Evolutionary conservation across 495 filamentous ascomycete species (phyloP).

Genomic region (Hypoxylon crocopeplum): DNA sequence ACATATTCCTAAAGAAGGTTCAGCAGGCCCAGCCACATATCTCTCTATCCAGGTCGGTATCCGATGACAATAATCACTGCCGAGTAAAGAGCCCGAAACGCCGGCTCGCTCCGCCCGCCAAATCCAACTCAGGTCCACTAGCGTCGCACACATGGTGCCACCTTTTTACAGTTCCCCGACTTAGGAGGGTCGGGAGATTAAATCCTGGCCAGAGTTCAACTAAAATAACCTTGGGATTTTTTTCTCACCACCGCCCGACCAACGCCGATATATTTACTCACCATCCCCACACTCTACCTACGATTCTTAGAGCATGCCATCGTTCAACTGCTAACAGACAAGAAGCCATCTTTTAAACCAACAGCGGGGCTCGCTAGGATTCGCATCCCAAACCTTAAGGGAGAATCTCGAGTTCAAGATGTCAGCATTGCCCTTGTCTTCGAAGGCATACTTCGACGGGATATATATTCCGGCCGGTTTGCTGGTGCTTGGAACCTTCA

Average conservation of each 20-base stretch:
- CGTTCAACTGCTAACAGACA: slow-evolving; percentile 9
- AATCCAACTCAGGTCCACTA: not conserved
- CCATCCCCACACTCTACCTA: not conserved
- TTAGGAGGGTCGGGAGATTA: slow-evolving; percentile 13
- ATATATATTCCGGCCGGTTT: slow-evolving; percentile 88
- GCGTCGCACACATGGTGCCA: slow-evolving; percentile 16
- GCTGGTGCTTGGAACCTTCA: slow-evolving; percentile 73
- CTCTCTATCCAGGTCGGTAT: no score
- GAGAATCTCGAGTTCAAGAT: slow-evolving; percentile 18
- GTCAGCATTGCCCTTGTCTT: slow-evolving; percentile 30
- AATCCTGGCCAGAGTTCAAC: not conserved
- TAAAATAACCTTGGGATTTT: slow-evolving; percentile 4
- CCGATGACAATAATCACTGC: no score
- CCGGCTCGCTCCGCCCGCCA: slow-evolving; percentile 22
- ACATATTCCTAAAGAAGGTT: no score
- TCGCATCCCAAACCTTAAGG: slow-evolving; percentile 4
- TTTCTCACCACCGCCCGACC: not conserved
- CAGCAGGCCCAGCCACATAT: no score
- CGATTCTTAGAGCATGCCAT: slow-evolving; percentile 15
- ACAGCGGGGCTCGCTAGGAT: slow-evolving; percentile 15
- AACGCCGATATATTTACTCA: not conserved
- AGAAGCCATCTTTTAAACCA: slow-evolving; percentile 2
- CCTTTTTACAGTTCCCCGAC: slow-evolving; percentile 20
- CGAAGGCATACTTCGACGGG: slow-evolving; percentile 65
- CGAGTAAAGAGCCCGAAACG: no score